A percentile compares a stretch with the other conserved stretches of the same genome.
Evolutionary conservation across 441 rosid species (phyloP).

Genomic region (Aquilaria agallochum): DNA sequence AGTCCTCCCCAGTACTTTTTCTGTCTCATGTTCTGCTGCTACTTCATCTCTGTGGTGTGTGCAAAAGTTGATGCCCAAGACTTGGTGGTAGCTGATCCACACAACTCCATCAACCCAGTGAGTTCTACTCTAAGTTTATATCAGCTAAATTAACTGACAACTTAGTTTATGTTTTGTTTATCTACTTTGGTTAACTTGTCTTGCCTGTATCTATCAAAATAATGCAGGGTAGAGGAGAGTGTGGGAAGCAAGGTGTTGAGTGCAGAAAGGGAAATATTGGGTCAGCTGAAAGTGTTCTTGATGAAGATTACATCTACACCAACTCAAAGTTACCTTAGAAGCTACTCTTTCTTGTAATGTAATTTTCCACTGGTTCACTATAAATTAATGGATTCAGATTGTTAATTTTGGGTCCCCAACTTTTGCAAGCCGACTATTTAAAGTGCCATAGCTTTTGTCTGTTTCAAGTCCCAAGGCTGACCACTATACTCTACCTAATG

Average conservation of each 20-base stretch:
- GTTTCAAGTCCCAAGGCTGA: background rate
- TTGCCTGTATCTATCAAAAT: background rate
- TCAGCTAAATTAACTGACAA: too few relatives aligned
- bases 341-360: background rate
- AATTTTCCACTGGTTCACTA: background rate
- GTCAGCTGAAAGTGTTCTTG: conserved; percentile 13
- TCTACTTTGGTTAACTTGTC: background rate
- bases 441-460: background rate
- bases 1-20: background rate
- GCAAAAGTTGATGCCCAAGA: conserved; percentile 3
- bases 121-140: background rate
- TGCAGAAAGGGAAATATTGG: conserved; percentile 18
- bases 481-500: too few relatives aligned
- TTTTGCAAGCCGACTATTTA: background rate
- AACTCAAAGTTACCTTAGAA: conserved; percentile 19
- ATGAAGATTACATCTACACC: conserved; percentile 30
- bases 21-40: conserved; percentile 5
- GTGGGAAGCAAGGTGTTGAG: conserved; percentile 12
- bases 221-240: conserved; percentile 9
- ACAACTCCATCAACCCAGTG: conserved; percentile 8
- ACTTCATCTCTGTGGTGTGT: conserved; percentile 1
- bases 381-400: background rate
- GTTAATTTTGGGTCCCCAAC: background rate
- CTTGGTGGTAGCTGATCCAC: background rate
- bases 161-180: background rate